Conservation (phyloP, 1,284 basidiomycete genomes). For the Stygiomarasmius scandens region DNA sequence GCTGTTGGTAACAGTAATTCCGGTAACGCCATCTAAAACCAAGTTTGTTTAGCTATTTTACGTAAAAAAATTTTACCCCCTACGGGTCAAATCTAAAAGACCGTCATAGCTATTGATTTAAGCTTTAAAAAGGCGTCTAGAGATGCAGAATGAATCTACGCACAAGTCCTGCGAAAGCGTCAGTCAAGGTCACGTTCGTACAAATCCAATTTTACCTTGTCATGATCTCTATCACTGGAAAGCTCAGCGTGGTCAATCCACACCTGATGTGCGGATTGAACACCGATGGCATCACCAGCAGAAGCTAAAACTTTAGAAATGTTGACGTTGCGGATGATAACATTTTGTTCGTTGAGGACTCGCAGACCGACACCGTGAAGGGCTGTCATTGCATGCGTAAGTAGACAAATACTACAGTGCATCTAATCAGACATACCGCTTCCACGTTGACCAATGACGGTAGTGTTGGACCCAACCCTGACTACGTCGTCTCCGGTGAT, state of each 20-base stretch:
- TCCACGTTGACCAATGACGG: constrained; percentile 36
- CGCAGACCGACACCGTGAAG: constrained; percentile 44
- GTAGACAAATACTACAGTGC: too few relatives aligned
- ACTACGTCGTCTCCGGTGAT: constrained; percentile 45
- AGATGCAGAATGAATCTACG: constrained; percentile 14
- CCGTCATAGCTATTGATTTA: constrained; percentile 33
- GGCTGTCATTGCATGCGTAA: constrained; percentile 24
- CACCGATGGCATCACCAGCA: constrained; percentile 45
- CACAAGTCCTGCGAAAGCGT: constrained; percentile 24
- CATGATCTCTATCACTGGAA: constrained; percentile 44
- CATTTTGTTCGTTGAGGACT: constrained; percentile 41
- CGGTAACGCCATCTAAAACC: constrained; percentile 43
- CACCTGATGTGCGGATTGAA: constrained; percentile 42
- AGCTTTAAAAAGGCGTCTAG: neutral
- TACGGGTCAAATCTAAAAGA: constrained; percentile 40
- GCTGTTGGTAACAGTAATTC: constrained; percentile 40
- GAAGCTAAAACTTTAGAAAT: constrained; percentile 48
- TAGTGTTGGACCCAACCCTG: constrained; percentile 46
- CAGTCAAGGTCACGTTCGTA: too few relatives aligned
- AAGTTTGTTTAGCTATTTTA: too few relatives aligned
- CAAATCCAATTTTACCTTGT: constrained; percentile 26
- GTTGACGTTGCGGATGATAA: constrained; percentile 52
- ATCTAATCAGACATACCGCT: constrained; percentile 25
- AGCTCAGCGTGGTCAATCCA: constrained; percentile 51
- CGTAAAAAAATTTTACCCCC: too few relatives aligned